Base-by-base conservation (phyloP, 495 filamentous ascomycete genomes). In the Hyaloscypha hepaticicola region DNA sequence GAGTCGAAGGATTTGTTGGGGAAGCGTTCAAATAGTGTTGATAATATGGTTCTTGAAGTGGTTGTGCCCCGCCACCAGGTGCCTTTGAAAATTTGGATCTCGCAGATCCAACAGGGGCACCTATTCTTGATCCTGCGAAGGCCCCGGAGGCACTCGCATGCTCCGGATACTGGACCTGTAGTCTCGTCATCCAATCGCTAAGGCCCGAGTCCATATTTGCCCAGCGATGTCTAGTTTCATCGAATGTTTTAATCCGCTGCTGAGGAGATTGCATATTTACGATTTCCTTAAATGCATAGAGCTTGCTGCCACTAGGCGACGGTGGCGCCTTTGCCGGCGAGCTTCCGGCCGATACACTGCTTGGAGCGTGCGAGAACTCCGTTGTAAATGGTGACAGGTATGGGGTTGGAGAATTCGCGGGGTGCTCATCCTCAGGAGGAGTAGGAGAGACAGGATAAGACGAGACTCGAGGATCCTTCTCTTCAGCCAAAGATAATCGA, bases 191-290 rank as follows among this genome's bases (percentile, higher is more conserved):
- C 93, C 93, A 97, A 57, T 88, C 77, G n/a, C 77, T 75, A 12
- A 97, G 75, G 3, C 93, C 92, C 8, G 88, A 88, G 60, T 96
- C 84, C 60, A 88, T 82, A 11, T 79, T 75, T 1, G 89, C 87
- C 66, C 91, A 92, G 59, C 91, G 86, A 19, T 80, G 75, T 55
- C 90, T 82, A 0, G 89, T 88, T 34, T 85, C 83, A 66, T 91
- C 82, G 71, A 87, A 95, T 1, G 85, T 84, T 38, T 79, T 75
- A 52, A 92, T 88, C 25, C 91, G 85, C 45, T 93, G 88, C 26
- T 80, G 70, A 21, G 63, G 52, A 0, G 64, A 59, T n/a, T 60
- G 52, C n/a, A 72, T 62, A 2, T 55, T 53, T 9, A 50, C 33
- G 21, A 72, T 72, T 9, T 72, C 68, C 31, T 66, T 68, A 41